Evolutionary conservation across 129 eudicot species (phyloP).

Genomic region (Kitagawia praeruptora): DNA sequence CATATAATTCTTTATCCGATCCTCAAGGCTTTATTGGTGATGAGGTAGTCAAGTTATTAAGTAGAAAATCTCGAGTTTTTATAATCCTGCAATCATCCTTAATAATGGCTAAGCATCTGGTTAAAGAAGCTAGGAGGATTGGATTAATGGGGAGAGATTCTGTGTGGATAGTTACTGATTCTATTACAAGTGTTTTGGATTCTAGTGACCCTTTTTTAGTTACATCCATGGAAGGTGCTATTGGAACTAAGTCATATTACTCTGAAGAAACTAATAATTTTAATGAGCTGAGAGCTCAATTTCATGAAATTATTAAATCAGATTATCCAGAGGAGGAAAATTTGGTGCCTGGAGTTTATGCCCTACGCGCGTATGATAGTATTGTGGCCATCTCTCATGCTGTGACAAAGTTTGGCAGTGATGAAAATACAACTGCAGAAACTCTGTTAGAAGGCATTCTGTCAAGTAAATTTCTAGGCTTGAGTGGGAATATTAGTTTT

Average conservation of each 20-base stretch:
- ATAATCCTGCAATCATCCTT: constrained; percentile 16
- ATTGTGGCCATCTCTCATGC: constrained; percentile 6
- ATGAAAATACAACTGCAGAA: neutral
- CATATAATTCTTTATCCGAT: constrained; percentile 11
- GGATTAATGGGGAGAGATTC: constrained; percentile 23
- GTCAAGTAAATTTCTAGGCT: constrained; percentile 18
- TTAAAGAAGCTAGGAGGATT: constrained; percentile 16
- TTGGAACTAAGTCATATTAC: constrained; percentile 7
- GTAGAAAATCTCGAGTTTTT: constrained; percentile 18
- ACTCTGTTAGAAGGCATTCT: constrained; percentile 13
- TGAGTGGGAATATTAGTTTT: constrained; percentile 23
- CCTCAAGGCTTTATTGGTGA: neutral
- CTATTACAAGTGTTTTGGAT: constrained; percentile 8
- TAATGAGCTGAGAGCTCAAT: constrained; percentile 5
- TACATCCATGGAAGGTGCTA: constrained; percentile 4
- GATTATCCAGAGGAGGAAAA: constrained; percentile 19
- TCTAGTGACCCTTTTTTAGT: constrained; percentile 10
- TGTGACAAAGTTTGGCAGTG: constrained; percentile 6
- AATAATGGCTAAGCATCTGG: constrained; percentile 11
- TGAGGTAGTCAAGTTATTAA: constrained; percentile 3
- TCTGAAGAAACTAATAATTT: neutral
- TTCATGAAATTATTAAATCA: constrained; percentile 8
- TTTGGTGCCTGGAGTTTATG: constrained; percentile 19
- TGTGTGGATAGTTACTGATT: constrained; percentile 23
- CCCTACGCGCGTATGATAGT: constrained; percentile 12